Base-by-base conservation (phyloP, 2,329 filamentous ascomycete genomes). In the Xylariaceae sp. region DNA sequence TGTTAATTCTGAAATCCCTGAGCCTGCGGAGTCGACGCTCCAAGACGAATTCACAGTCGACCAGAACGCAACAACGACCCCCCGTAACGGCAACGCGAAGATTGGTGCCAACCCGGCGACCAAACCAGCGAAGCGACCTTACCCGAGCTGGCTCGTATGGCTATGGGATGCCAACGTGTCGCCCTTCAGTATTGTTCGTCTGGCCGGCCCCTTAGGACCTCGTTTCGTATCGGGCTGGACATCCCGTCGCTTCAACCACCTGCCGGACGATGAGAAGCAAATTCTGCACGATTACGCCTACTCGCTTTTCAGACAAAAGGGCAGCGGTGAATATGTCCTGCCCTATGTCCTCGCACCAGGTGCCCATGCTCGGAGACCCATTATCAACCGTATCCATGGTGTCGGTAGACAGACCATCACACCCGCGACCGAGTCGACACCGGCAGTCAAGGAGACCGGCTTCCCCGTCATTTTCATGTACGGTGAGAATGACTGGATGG, bases 401-500 rank as follows among this genome's bases (percentile, higher is more conserved):
- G 87, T 99, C 5, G 93, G 93, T 1, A 82, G 93, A n/a, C 90
- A 95, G 72, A 65, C 74, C 5, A 72, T 83, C 60, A 67, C 68
- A 53, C 65, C 73, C 64, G 65, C 73, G 15, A 71, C 70, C 3
- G 71, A 68, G 3, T 66, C 67, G 0, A 34, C 66, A 17, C 71
- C 74, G 0, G 72, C 68, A 2, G 68, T 72, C 13, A 71, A 72
- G 30, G 82, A 85, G 67, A 88, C 82, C 0, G 92, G 92, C 1
- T 80, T 92, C 53, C 93, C 94, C 0, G 79, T 97, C 37, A 83
- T 97, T 7, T 84, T 99, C 72, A 92, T 97, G 89, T 99, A 99
- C 71, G 94, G 94, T 64, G 92, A 97, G 68, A 87, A 94, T 70
- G 94, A 99, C 78, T 99, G 94, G 94, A 99, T 99, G 94, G 94